Percentiles rank a stretch among this genome's conserved stretches.
phyloP scores from a whole-genome alignment of 306 rosid species.

The Pueraria montana region DNA sequence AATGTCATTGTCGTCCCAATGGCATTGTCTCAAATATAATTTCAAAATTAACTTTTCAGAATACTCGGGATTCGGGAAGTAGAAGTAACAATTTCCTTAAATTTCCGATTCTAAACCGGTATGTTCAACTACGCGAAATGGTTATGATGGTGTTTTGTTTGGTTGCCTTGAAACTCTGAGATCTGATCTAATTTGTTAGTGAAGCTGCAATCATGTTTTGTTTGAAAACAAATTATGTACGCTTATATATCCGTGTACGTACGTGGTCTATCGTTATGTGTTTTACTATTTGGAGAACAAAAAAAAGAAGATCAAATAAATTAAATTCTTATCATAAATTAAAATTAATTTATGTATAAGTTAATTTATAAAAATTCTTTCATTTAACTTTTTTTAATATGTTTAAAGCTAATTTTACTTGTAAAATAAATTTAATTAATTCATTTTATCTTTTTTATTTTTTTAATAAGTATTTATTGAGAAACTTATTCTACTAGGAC shows the following conservation, averaged over 20 bases:
- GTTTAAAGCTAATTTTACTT: no score
- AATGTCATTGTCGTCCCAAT: conserved; percentile 19
- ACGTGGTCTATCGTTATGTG: background rate
- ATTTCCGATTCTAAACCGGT: background rate
- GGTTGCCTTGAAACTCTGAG: background rate
- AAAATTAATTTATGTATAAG: no score
- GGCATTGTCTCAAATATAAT: background rate
- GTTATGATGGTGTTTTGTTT: background rate
- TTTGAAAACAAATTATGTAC: background rate
- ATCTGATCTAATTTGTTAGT: background rate
- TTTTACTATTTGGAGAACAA: background rate
- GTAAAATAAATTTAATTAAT: no score
- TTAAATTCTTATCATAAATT: no score
- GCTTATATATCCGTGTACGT: no score
- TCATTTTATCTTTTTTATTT: no score
- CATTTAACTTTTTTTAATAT: no score
- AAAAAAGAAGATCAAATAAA: no score
- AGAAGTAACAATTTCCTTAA: background rate
- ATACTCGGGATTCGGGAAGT: background rate
- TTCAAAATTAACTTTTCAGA: background rate
- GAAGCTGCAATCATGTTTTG: background rate
- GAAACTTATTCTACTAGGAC: no score
- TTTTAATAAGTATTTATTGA: no score
- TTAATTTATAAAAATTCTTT: no score
- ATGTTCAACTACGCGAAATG: no score